Evolutionary conservation across 2,329 filamentous ascomycete species (phyloP).

Genomic region (Venturia carpophila): DNA sequence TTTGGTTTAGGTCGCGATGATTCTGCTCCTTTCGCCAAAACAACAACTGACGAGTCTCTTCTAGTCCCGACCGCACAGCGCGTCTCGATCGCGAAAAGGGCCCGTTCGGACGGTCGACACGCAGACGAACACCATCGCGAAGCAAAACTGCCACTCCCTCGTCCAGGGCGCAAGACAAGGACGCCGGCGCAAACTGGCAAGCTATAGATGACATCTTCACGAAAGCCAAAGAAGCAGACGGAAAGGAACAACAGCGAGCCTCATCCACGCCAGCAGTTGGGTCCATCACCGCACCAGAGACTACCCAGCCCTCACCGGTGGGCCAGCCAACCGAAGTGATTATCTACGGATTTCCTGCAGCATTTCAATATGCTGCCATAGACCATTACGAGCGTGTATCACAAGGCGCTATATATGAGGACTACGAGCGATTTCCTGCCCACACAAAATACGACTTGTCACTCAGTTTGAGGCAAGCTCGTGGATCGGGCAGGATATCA

Average conservation of each 20-base stretch:
- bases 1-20: conserved; percentile 19
- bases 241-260: conserved; percentile 19
- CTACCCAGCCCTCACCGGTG: conserved; percentile 34
- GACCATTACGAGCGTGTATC: conserved; percentile 82
- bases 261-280: conserved; percentile 24
- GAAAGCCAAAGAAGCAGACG: conserved; percentile 14
- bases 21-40: conserved; percentile 19
- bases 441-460: conserved; percentile 63
- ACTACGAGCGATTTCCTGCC: conserved; percentile 82
- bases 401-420: conserved; percentile 74
- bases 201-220: conserved; percentile 42
- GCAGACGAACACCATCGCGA: conserved; percentile 40
- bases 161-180: conserved; percentile 50
- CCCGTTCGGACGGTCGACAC: conserved; percentile 49
- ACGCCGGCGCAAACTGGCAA: conserved; percentile 36
- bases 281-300: conserved; percentile 21
- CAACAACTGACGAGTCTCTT: conserved; percentile 19
- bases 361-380: conserved; percentile 71
- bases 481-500: conserved; percentile 60
- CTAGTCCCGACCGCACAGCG: conserved; percentile 36
- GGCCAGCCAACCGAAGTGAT: conserved; percentile 66
- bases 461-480: conserved; percentile 54
- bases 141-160: conserved; percentile 48
- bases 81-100: conserved; percentile 44
- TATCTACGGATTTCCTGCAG: conserved; percentile 70